Evolutionary conservation across 2,329 filamentous ascomycete genomes (phyloP).

Genomic region (Eurotiales sp.): DNA sequence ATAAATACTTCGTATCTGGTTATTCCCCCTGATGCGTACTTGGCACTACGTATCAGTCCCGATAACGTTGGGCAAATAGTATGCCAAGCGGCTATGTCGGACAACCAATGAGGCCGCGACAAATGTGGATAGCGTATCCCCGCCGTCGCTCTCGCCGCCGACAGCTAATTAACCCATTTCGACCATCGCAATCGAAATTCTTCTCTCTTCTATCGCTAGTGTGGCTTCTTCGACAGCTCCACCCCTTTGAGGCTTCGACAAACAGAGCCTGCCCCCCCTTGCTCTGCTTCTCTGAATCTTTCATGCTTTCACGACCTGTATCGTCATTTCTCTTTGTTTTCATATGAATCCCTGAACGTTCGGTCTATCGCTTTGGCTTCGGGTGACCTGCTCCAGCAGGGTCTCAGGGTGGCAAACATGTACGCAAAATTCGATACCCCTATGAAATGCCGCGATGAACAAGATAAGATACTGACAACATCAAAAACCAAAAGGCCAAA

Average conservation of each 20-base stretch:
- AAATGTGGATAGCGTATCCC: slow-evolving; percentile 1
- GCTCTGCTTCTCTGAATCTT: neutral
- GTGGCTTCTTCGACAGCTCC: slow-evolving; percentile 13
- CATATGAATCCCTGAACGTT: slow-evolving; percentile 12
- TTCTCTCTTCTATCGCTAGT: slow-evolving; percentile 10
- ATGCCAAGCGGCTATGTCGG: neutral
- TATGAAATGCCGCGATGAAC: neutral
- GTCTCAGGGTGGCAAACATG: slow-evolving; percentile 15
- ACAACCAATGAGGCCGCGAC: slow-evolving; percentile 1
- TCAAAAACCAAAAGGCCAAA: slow-evolving; percentile 61
- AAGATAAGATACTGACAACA: slow-evolving; percentile 10
- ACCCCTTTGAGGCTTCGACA: neutral
- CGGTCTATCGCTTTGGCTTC: slow-evolving; percentile 4
- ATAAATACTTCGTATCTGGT: neutral
- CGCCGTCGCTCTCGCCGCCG: neutral
- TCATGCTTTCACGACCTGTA: neutral
- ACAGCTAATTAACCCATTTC: neutral
- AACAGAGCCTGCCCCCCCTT: neutral
- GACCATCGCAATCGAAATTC: slow-evolving; percentile 1
- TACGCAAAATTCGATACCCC: slow-evolving; percentile 5
- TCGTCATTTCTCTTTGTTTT: neutral
- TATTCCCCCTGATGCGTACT: no score
- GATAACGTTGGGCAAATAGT: slow-evolving; percentile 1
- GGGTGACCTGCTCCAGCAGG: slow-evolving; percentile 14
- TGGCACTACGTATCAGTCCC: neutral